Base-by-base conservation (phyloP, 805 yeast genomes). In the Saccharomyces kudriavzevii region DNA sequence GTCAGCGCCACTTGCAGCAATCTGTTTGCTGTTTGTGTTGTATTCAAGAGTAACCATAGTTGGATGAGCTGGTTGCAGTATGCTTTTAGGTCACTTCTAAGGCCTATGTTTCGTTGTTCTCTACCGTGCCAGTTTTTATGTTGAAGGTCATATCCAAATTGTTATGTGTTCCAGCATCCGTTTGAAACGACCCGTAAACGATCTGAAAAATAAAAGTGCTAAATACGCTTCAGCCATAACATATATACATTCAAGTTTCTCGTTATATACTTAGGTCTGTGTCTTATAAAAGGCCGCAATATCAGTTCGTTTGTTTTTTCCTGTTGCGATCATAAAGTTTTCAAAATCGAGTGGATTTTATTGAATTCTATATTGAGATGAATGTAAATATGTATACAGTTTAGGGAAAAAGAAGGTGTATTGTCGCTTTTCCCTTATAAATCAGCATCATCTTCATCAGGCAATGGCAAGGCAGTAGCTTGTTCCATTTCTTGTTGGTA, bases 391-490 rank as follows among this genome's bases (percentile, higher is more conserved):
- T 35, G 43, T 35, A 35, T 35, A 35, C 43, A 35, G 22, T 35
- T 35, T 17, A 35, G 40, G 40, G 40, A 35, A 35, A 24, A 22
- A 50, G 9, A 46, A 11, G 5, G 22, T 14, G 28, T 30, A 28
- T 13, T 30, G 29, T 47, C 30, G 26, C 20, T 4, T 25, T 17
- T 24, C 29, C 10, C 8, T 80, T 89, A 94, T 79, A 94, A 87
- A 78, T 94, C 99, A 71, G 97, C 97, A 72, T 94, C 99, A 74
- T 94, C 99, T 81, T 94, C 99, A 79, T 94, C 99, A 65, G 99
- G 99, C 76, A 94, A 86, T 75, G 99, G 99, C 83, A 94, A 82
- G 64, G 97, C 96, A 66, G 98, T 89, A 70, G 99, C 99, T 79
- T 88, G 95, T 75, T 89, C 97, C 96, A 94, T 92, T 81, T 94